Evolutionary conservation across 1,284 basidiomycete species (phyloP), one percentile per base, ranked within the genome.

Genomic region (Cutaneotrichosporon spelunceum): DNA sequence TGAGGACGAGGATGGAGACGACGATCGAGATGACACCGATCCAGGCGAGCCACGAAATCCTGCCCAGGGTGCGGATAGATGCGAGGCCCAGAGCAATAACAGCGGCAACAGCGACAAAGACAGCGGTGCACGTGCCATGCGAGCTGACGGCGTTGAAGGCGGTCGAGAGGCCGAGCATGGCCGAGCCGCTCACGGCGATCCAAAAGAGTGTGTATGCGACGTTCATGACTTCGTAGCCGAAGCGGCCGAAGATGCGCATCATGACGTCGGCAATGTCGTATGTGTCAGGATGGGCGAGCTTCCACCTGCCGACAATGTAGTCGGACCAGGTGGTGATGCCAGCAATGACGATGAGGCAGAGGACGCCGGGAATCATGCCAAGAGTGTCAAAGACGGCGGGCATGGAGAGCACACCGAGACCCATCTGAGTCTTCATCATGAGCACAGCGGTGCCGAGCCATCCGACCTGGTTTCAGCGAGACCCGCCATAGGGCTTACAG

Each of bases 41-140:
- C 74, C 75, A 77, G 14, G 70, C 72, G 53, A 78, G 56, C 65
- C 68, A 74, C 0, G 72, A 69, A 42, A 78, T 67, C 47, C 66
- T 65, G 24, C 68, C 63, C 33, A 74, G 68, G 0, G 72, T 76
- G 24, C 69, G 71, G 36, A 77, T 69, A 19, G 67, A 66, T 23
- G 70, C 61, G 50, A 77, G 62, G 27, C 70, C 29, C 60, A 73
- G 68, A 21, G 66, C 65, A 16, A 67, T 56, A 53, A 76, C 61
- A 10, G 70, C 62, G 8, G 70, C 56, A 16, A 73, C 69, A 30
- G 63, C 68, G 24, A 69, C 68, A 42, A 74, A 74, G 24, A 71
- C 70, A 56, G 68, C 70, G 1, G 74, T 76, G 65, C 74, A 76
- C 10, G 71, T 69, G 10, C 64, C 72, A 58, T 75, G 73, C 14